These are phyloP conservation scores for Oryza longistaminata DNA, from an alignment of 176 grass and related monocot species.

Conservation along the genomic window DNA sequence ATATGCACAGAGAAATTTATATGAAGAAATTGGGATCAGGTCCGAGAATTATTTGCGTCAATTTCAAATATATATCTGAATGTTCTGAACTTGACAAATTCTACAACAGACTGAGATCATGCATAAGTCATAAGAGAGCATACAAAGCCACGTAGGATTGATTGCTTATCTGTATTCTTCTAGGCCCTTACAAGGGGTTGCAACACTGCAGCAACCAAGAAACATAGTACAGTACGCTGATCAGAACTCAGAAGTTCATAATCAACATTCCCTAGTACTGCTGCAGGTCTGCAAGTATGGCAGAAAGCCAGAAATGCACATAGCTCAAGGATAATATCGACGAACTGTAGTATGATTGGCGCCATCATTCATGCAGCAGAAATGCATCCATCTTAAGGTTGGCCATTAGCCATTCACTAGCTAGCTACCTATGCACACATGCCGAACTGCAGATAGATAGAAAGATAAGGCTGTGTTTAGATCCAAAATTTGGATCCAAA, in stretches of 20 bases:
- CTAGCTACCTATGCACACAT: not conserved
- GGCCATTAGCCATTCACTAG: conserved; percentile 10
- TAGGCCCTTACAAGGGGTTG: not conserved
- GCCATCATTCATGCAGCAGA: not conserved
- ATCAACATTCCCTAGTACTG: not conserved
- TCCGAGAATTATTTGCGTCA: not conserved
- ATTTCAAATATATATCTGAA: not conserved
- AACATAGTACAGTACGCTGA: not conserved
- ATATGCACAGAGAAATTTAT: not conserved
- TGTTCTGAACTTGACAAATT: not conserved
- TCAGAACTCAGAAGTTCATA: not conserved
- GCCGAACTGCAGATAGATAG: not conserved
- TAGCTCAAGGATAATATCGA: not conserved
- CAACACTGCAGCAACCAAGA: not conserved
- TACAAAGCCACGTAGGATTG: not conserved
- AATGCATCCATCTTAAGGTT: not conserved
- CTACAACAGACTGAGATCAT: not conserved
- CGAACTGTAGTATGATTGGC: conserved; percentile 26
- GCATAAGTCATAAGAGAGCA: not conserved
- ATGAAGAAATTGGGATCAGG: not conserved
- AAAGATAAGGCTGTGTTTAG: too few relatives aligned
- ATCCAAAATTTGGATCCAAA: too few relatives aligned
- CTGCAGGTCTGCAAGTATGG: not conserved
- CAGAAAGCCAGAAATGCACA: not conserved
- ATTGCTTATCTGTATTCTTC: not conserved